These are phyloP conservation scores for Xylaria polymorpha DNA, from an alignment of 2,329 filamentous ascomycete species.

Conservation along the genomic window DNA sequence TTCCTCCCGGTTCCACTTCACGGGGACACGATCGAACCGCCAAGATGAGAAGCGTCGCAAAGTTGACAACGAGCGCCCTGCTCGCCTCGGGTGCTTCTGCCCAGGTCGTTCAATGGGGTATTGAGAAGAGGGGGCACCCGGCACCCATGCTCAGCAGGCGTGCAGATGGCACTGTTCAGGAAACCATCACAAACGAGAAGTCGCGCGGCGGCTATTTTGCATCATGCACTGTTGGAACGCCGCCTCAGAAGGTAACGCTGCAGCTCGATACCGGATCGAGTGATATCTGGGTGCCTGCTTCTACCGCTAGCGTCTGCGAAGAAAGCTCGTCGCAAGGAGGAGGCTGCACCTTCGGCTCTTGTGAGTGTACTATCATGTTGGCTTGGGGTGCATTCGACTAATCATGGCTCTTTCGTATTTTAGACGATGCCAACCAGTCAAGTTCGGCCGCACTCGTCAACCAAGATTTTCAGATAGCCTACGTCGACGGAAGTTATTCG, in stretches of 20 bases:
- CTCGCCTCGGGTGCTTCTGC: conserved; percentile 47
- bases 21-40: conserved; percentile 1
- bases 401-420: conserved; percentile 26
- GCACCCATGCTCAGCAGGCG: conserved; percentile 53
- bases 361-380: conserved; percentile 51
- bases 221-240: conserved; percentile 67
- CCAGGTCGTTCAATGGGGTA: conserved; percentile 61
- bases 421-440: conserved; percentile 61
- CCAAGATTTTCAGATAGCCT: conserved; percentile 66
- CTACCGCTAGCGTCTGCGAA: conserved; percentile 55
- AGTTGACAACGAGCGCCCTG: conserved; percentile 46
- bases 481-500: conserved; percentile 69
- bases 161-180: conserved; percentile 54
- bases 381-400: conserved; percentile 27
- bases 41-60: conserved; percentile 45
- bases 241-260: conserved; percentile 65
- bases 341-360: conserved; percentile 59
- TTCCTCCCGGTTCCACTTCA: background rate
- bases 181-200: conserved; percentile 59
- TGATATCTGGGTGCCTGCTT: conserved; percentile 70
- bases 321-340: conserved; percentile 43
- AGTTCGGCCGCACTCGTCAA: conserved; percentile 58
- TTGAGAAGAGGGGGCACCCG: conserved; percentile 53
- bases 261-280: conserved; percentile 74
- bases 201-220: conserved; percentile 66